A percentile compares a stretch with the other conserved stretches of the same genome.
These are phyloP conservation scores for Mucor lusitanicus DNA, from an alignment of 371 early-diverging fungal genomes.

Conservation along the genomic window DNA sequence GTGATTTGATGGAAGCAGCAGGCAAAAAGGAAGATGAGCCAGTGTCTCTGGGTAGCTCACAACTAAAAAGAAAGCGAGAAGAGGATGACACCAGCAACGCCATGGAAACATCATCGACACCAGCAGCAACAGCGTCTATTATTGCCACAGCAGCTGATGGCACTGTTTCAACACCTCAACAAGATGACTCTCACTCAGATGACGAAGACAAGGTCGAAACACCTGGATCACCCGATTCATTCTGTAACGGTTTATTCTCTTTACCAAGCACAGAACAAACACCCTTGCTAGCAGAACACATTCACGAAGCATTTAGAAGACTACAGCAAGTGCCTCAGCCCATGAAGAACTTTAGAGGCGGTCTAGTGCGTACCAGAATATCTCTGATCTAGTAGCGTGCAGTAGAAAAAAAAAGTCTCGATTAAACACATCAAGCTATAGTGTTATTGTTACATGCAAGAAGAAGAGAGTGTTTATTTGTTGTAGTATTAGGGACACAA, in stretches of 20 bases:
- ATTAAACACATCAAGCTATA: too few species aligned
- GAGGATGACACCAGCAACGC: conserved; percentile 38
- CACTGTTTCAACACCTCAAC: neutral
- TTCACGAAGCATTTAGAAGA: conserved; percentile 89
- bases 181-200: neutral
- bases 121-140: conserved; percentile 8
- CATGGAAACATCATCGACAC: conserved; percentile 7
- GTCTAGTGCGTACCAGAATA: conserved; percentile 74
- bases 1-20: conserved; percentile 33
- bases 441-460: neutral
- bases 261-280: conserved; percentile 77
- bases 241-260: conserved; percentile 67
- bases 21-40: conserved; percentile 33
- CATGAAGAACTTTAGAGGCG: conserved; percentile 76
- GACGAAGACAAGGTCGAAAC: conserved; percentile 23
- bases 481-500: neutral
- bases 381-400: conserved; percentile 62
- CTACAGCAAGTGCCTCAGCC: conserved; percentile 75
- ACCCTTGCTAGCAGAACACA: conserved; percentile 83
- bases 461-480: neutral
- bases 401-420: neutral
- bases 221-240: conserved; percentile 31
- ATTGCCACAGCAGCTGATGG: conserved; percentile 4
- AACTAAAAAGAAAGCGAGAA: conserved; percentile 43
- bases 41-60: conserved; percentile 9